phyloP scores from a whole-genome alignment of 257 asterid species.

The Apocynum venetum region DNA sequence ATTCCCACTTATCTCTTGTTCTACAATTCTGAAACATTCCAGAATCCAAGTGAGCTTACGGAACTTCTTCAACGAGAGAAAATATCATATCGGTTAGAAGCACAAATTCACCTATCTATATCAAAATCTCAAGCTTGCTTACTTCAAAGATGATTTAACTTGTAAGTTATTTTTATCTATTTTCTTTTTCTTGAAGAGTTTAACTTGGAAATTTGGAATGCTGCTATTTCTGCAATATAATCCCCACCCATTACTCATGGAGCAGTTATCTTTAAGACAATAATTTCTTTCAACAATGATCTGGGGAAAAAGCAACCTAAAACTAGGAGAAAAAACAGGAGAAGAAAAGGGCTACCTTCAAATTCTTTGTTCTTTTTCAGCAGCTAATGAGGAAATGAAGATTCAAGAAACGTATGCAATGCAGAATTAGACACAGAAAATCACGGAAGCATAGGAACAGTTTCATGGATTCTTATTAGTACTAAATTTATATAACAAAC shows the following conservation, averaged over 20 bases:
- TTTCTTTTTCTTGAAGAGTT: slow-evolving; percentile 20
- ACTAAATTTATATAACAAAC: background rate
- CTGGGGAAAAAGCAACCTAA: slow-evolving; percentile 6
- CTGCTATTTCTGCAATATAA: background rate
- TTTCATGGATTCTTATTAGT: slow-evolving; percentile 1
- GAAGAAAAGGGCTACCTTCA: slow-evolving; percentile 15
- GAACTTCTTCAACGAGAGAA: too few relatives aligned
- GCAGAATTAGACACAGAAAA: slow-evolving; percentile 4
- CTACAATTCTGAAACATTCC: background rate
- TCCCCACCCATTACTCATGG: background rate
- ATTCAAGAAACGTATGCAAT: slow-evolving; percentile 7
- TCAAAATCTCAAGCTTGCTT: slow-evolving; percentile 3
- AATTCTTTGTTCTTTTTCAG: background rate
- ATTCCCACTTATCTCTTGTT: background rate
- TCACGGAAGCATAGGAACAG: slow-evolving; percentile 6
- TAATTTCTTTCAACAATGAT: background rate
- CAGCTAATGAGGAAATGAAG: slow-evolving; percentile 8
- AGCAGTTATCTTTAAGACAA: background rate
- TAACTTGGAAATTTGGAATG: background rate
- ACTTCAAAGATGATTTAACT: background rate
- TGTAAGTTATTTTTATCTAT: slow-evolving; percentile 7
- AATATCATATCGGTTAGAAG: too few relatives aligned
- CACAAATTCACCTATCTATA: background rate
- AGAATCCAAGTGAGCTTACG: background rate
- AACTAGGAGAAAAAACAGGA: slow-evolving; percentile 11